Base-by-base conservation (phyloP, 208 protist genomes). In the Crithidia brevicula region DNA sequence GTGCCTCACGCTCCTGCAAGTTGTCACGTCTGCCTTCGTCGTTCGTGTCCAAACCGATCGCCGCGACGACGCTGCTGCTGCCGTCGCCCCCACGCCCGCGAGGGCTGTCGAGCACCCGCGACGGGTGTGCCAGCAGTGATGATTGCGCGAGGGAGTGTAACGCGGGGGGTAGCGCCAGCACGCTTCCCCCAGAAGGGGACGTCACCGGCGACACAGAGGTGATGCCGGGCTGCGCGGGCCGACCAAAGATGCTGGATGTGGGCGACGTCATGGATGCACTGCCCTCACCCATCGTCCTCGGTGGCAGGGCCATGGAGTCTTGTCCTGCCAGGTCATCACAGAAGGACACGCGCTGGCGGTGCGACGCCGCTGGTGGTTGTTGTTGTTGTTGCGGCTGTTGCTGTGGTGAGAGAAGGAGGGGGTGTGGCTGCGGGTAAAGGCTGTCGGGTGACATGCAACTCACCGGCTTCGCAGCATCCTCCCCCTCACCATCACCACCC, bases 341-440 rank as follows among this genome's bases (percentile, higher is more conserved):
- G 43, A 64, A 64, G 2, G 58, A 64, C 16, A 62, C 56, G 25
- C 38, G 56, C 10, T 22, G 56, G 2, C 56, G 56, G 16, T 62
- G 36, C 23, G 23, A 27, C 38, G 56, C 22, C 16, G 42, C 5
- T 47, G 42, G 16, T n/a, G 16, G 16, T 38, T 3, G 27, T 40
- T 50, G 40, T 23, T 30, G 46, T 28, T 9, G 13, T 23, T 9
- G 20, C 15, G 7, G 46, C 9, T 40, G 36, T 13, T 40, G 36
- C 36, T 40, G 36, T 40, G 36, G 42, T 6, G n/a, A 10, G 23
- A 52, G 22, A 20, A 52, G 7, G 7, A 10, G 36, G 36, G n/a
- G n/a, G n/a, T n/a, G n/a, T n/a, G n/a, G 15, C 36, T 40, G 36
- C 15, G 36, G 36, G 15, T 13, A 13, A 40, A 40, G 36, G 15